Percentiles rank a stretch among this genome's conserved stretches.
phyloP scores from a whole-genome alignment of 2,329 filamentous ascomycete genomes.

The Xylaria sp. region DNA sequence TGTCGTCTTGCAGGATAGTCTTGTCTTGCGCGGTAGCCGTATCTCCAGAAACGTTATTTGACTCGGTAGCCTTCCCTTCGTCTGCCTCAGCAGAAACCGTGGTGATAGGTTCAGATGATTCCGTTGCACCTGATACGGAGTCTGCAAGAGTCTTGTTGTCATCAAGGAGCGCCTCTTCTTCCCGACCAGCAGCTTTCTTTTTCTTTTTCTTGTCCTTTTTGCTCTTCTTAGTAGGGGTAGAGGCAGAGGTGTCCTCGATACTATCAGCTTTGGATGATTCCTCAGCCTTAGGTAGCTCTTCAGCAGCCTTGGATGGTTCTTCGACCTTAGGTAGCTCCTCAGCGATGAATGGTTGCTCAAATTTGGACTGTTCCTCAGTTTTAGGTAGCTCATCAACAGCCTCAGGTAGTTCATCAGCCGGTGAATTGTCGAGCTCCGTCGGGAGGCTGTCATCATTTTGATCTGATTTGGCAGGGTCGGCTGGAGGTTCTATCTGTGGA shows the following conservation, averaged over 20 bases:
- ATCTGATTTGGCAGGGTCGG: neutral
- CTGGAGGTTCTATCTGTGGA: constrained; percentile 24
- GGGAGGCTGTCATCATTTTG: neutral
- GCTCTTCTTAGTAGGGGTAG: constrained; percentile 35
- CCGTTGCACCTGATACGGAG: neutral
- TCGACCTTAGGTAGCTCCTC: neutral
- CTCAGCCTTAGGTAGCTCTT: neutral
- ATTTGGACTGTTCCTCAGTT: constrained; percentile 1
- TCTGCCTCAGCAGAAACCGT: neutral
- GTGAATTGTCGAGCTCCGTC: neutral
- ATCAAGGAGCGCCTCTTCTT: constrained; percentile 11
- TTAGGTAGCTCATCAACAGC: constrained; percentile 2
- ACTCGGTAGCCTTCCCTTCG: constrained; percentile 1
- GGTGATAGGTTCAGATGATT: neutral
- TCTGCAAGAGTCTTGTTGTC: neutral
- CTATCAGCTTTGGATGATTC: constrained; percentile 20
- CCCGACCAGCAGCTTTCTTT: constrained; percentile 39
- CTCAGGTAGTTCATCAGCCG: constrained; percentile 4
- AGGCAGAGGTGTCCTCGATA: constrained; percentile 12
- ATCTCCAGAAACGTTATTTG: constrained; percentile 4
- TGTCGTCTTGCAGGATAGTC: neutral
- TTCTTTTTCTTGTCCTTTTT: constrained; percentile 55
- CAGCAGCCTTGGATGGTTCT: constrained; percentile 3
- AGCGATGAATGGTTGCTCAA: no score
- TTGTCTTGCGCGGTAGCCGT: neutral